A percentile compares a stretch with the other conserved stretches of the same genome.
Evolutionary conservation across 1,139 yeast species (phyloP).

Genomic region (Yamadazyma diddensiae): DNA sequence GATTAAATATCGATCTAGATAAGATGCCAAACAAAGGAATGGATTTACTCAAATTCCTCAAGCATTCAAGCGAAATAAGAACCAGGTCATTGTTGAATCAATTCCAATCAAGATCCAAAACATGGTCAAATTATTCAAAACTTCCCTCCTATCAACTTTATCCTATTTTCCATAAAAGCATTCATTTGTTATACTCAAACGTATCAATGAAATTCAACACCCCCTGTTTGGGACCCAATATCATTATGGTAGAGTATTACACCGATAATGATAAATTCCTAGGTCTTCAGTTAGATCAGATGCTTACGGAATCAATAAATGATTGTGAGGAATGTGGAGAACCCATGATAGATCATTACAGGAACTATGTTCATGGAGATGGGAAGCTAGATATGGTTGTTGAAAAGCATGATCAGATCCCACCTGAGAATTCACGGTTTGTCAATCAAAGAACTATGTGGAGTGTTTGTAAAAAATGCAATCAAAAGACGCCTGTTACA

Average conservation of each 20-base stretch:
- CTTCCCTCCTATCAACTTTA: slow-evolving; percentile 42
- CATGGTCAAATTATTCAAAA: slow-evolving; percentile 42
- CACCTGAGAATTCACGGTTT: slow-evolving; percentile 57
- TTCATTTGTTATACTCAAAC: slow-evolving; percentile 75
- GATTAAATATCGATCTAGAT: slow-evolving; percentile 24
- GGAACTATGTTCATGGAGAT: slow-evolving; percentile 85
- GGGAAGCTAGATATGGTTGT: slow-evolving; percentile 79
- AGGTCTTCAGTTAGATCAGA: slow-evolving; percentile 84
- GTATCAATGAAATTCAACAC: slow-evolving; percentile 84
- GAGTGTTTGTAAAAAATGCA: slow-evolving; percentile 87
- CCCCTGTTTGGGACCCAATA: slow-evolving; percentile 89
- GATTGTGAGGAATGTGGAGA: slow-evolving; percentile 84
- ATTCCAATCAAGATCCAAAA: slow-evolving; percentile 32
- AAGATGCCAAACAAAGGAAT: slow-evolving; percentile 34
- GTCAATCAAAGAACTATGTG: slow-evolving; percentile 67
- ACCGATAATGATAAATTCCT: slow-evolving; percentile 88
- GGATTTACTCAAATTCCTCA: slow-evolving; percentile 39
- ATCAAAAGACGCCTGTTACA: slow-evolving; percentile 69
- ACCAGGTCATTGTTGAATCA: slow-evolving; percentile 26
- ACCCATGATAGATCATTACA: slow-evolving; percentile 67
- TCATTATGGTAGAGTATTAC: slow-evolving; percentile 79
- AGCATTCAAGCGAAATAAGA: slow-evolving; percentile 30
- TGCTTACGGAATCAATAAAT: slow-evolving; percentile 64
- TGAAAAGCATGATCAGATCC: slow-evolving; percentile 52
- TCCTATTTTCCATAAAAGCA: slow-evolving; percentile 64